A percentile compares a stretch with the other conserved stretches of the same genome.
These are phyloP conservation scores for Pseudogymnoascus verrucosus DNA, from an alignment of 2,329 filamentous ascomycete species.

Conservation along the genomic window DNA sequence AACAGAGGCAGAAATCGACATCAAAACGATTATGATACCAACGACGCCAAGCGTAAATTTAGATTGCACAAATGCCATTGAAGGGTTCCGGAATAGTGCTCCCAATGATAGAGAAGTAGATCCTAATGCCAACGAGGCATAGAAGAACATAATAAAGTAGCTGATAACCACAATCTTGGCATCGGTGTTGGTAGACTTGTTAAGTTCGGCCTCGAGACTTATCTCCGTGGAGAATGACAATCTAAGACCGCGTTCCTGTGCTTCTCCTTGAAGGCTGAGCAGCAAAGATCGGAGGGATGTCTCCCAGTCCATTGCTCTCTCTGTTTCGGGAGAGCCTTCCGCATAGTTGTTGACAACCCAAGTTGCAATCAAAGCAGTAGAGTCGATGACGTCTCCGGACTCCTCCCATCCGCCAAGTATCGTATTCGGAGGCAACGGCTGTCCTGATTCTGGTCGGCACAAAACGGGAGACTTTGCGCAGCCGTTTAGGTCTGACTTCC, in stretches of 20 bases:
- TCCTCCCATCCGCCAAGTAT: slow-evolving; percentile 74
- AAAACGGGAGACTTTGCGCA: slow-evolving; percentile 75
- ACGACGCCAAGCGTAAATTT: slow-evolving; percentile 95
- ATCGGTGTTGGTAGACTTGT: slow-evolving; percentile 97
- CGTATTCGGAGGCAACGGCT: slow-evolving; percentile 78
- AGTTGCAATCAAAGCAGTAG: slow-evolving; percentile 75
- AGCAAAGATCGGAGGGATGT: slow-evolving; percentile 66
- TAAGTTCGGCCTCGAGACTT: slow-evolving; percentile 89
- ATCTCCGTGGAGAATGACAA: slow-evolving; percentile 94
- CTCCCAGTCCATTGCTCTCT: slow-evolving; percentile 83
- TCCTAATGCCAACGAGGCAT: slow-evolving; percentile 85
- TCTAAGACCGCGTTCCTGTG: slow-evolving; percentile 66
- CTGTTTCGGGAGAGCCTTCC: slow-evolving; percentile 63
- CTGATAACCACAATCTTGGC: slow-evolving; percentile 94
- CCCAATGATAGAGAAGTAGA: slow-evolving; percentile 73
- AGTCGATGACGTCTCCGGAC: slow-evolving; percentile 58
- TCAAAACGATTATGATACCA: slow-evolving; percentile 89
- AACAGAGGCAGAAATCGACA: slow-evolving; percentile 94
- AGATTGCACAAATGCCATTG: slow-evolving; percentile 81
- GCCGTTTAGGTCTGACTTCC: slow-evolving; percentile 62
- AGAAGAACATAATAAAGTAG: slow-evolving; percentile 98
- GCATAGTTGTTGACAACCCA: slow-evolving; percentile 89
- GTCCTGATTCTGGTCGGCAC: slow-evolving; percentile 82
- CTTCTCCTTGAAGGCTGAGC: slow-evolving; percentile 72
- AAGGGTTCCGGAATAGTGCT: slow-evolving; percentile 73